Evolutionary conservation across 2,329 filamentous ascomycete genomes (phyloP).

Genomic region (Talaromyces piceae): DNA sequence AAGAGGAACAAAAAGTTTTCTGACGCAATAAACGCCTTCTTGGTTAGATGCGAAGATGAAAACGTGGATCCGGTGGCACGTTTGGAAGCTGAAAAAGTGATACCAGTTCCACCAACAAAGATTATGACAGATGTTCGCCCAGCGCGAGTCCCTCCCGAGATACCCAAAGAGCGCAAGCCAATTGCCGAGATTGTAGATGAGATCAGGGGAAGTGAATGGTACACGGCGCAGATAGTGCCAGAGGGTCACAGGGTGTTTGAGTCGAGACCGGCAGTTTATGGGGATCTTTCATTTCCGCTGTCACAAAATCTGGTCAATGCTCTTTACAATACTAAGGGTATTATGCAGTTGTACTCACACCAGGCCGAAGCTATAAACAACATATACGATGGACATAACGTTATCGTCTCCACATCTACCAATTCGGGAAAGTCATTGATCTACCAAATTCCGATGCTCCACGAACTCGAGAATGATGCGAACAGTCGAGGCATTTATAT

Average conservation of each 20-base stretch:
- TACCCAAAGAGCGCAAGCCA: slow-evolving; percentile 70
- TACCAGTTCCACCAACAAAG: slow-evolving; percentile 52
- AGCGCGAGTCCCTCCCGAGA: slow-evolving; percentile 53
- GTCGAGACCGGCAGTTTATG: slow-evolving; percentile 71
- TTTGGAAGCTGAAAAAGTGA: slow-evolving; percentile 53
- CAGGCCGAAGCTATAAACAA: slow-evolving; percentile 91
- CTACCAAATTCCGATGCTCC: slow-evolving; percentile 87
- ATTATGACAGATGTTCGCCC: slow-evolving; percentile 32
- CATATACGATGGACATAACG: slow-evolving; percentile 70
- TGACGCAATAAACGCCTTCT: slow-evolving; percentile 66
- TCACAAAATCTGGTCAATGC: slow-evolving; percentile 94
- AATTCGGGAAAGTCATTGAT: slow-evolving; percentile 98
- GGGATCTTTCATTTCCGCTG: slow-evolving; percentile 74
- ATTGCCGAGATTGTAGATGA: slow-evolving; percentile 81
- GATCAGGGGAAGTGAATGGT: slow-evolving; percentile 77
- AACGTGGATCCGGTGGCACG: slow-evolving; percentile 58
- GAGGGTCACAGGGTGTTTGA: slow-evolving; percentile 90
- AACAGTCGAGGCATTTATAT: slow-evolving; percentile 90
- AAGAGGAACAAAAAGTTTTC: slow-evolving; percentile 80
- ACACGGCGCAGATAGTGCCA: slow-evolving; percentile 84
- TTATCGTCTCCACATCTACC: slow-evolving; percentile 90
- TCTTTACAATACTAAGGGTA: slow-evolving; percentile 82
- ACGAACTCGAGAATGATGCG: slow-evolving; percentile 71
- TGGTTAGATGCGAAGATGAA: slow-evolving; percentile 63
- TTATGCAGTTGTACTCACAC: slow-evolving; percentile 80